These are phyloP conservation scores for Coelastrella sp. DNA, from an alignment of 139 green algal species.

Conservation along the genomic window DNA sequence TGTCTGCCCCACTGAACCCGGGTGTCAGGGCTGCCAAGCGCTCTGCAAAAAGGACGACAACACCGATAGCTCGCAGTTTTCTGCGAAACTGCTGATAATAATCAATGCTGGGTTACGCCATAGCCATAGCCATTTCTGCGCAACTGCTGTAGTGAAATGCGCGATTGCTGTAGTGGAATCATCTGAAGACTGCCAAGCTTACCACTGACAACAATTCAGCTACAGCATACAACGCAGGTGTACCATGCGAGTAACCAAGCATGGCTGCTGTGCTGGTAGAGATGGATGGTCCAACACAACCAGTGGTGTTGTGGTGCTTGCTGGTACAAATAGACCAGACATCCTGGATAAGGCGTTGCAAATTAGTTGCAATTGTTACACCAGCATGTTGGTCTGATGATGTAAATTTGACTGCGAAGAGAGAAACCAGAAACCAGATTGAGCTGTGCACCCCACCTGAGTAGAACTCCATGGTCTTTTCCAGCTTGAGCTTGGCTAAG, in stretches of 20 bases:
- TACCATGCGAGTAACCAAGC: no score
- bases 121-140: no score
- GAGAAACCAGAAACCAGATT: not conserved
- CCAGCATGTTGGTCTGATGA: no score
- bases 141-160: no score
- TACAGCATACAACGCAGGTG: no score
- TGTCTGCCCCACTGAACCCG: conserved; percentile 96
- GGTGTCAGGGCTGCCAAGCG: conserved; percentile 97
- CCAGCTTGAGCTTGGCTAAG: conserved; percentile 88
- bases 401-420: not conserved
- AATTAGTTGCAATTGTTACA: no score
- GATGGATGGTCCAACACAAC: conserved; percentile 92
- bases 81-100: no score
- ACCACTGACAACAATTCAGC: no score
- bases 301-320: conserved; percentile 97
- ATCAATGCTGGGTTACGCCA: no score
- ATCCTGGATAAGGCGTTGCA: conserved; percentile 98
- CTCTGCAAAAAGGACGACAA: conserved; percentile 50
- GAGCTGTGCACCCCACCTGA: conserved; percentile 18
- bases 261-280: conserved; percentile 95
- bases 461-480: conserved; percentile 85
- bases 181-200: no score
- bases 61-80: not conserved
- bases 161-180: no score
- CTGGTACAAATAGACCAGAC: conserved; percentile 98